Conservation (phyloP, 75 land plant species). For the Gnetum montanum region DNA sequence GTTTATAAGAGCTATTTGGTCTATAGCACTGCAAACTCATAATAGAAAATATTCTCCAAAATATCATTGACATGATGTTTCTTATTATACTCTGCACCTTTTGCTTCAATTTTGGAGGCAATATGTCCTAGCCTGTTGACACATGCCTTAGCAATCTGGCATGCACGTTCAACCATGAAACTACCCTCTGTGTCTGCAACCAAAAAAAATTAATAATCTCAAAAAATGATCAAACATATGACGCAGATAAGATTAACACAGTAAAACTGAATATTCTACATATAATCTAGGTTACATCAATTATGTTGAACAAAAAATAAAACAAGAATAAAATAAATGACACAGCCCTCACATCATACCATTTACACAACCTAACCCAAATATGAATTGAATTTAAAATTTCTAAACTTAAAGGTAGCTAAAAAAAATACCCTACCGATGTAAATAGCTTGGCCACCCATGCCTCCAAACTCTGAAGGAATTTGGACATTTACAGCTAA, state of each 20-base stretch:
- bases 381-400: too few relatives aligned
- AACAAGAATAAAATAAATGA: too few relatives aligned
- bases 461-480: slow-evolving; percentile 73
- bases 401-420: too few relatives aligned
- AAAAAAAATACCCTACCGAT: slow-evolving; percentile 42
- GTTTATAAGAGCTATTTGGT: slow-evolving; percentile 77
- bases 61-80: slow-evolving; percentile 32
- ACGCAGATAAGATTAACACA: too few relatives aligned
- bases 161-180: slow-evolving; percentile 89
- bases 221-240: too few relatives aligned
- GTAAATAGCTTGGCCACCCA: slow-evolving; percentile 81
- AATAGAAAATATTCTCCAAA: slow-evolving; percentile 74
- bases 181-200: slow-evolving; percentile 92
- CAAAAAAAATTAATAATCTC: not conserved
- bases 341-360: too few relatives aligned
- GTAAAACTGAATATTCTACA: too few relatives aligned
- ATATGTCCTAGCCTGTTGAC: slow-evolving; percentile 9
- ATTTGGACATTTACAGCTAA: slow-evolving; percentile 94
- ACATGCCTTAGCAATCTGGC: slow-evolving; percentile 73
- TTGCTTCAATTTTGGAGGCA: slow-evolving; percentile 11
- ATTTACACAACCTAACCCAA: too few relatives aligned
- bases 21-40: slow-evolving; percentile 67
- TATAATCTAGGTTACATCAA: too few relatives aligned
- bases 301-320: too few relatives aligned
- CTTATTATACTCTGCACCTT: slow-evolving; percentile 8